Percentiles rank a stretch among this genome's conserved stretches.
Conservation (phyloP, 768 basidiomycete genomes). For the Boletus sensibilis region DNA sequence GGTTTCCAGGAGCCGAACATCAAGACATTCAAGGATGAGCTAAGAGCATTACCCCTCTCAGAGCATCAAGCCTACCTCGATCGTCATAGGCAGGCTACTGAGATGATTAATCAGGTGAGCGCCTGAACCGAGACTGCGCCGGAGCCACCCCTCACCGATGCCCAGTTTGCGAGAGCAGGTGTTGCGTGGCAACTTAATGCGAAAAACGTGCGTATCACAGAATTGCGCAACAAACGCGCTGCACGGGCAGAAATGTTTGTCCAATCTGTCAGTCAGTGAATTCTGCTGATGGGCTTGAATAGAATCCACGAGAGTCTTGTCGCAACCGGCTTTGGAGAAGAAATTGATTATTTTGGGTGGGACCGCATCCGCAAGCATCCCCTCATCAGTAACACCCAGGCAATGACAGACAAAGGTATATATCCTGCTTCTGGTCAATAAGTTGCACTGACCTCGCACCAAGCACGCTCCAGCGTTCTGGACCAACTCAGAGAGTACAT, state of each 20-base stretch:
- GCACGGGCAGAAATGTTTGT: conserved; percentile 30
- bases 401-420: conserved; percentile 24
- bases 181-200: conserved; percentile 25
- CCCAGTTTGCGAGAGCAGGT: conserved; percentile 27
- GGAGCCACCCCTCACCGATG: conserved; percentile 7
- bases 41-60: conserved; percentile 11
- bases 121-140: not conserved
- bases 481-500: conserved; percentile 27
- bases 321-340: conserved; percentile 22
- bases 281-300: conserved; percentile 2
- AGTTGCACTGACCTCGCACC: conserved; percentile 7
- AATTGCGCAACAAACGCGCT: conserved; percentile 24
- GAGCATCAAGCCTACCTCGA: conserved; percentile 23
- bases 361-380: conserved; percentile 31
- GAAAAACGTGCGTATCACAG: conserved; percentile 18
- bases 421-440: not conserved
- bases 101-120: conserved; percentile 14
- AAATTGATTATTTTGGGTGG: conserved; percentile 33
- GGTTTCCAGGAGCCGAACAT: conserved; percentile 24
- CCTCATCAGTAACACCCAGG: conserved; percentile 26
- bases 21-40: conserved; percentile 14
- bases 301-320: conserved; percentile 24
- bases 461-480: conserved; percentile 19
- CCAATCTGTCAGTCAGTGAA: not conserved
- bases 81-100: conserved; percentile 9